Conservation (phyloP, 352 stramenopile genomes). For the Phytophthora foliorum region DNA sequence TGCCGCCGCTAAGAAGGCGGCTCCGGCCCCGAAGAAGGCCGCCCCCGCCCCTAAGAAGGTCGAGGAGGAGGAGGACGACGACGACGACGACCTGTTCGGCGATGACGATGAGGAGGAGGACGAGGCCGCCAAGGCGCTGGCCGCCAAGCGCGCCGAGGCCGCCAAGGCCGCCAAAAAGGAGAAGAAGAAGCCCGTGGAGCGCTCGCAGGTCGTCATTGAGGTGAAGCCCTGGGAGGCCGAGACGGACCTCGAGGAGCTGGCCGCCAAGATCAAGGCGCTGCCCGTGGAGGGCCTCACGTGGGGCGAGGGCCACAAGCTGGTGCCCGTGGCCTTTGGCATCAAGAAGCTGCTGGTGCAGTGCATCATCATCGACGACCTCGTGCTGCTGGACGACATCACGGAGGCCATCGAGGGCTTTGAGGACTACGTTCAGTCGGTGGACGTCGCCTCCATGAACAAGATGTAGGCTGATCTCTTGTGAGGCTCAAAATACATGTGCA, state of each 20-base stretch:
- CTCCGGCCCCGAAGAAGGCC: slow-evolving; percentile 37
- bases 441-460: slow-evolving; percentile 92
- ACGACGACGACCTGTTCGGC: slow-evolving; percentile 69
- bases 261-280: slow-evolving; percentile 78
- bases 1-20: slow-evolving; percentile 40
- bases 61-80: slow-evolving; percentile 47
- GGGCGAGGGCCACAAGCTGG: slow-evolving; percentile 86
- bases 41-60: slow-evolving; percentile 47
- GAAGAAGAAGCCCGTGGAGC: slow-evolving; percentile 72
- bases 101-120: slow-evolving; percentile 73
- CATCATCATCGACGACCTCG: slow-evolving; percentile 83
- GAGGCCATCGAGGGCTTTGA: slow-evolving; percentile 85
- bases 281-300: slow-evolving; percentile 81
- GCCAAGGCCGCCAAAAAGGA: slow-evolving; percentile 71
- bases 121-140: slow-evolving; percentile 60
- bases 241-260: slow-evolving; percentile 80
- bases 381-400: slow-evolving; percentile 86
- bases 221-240: slow-evolving; percentile 86
- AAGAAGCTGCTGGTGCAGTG: slow-evolving; percentile 89
- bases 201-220: slow-evolving; percentile 72
- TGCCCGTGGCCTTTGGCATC: slow-evolving; percentile 86
- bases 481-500: not conserved
- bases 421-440: slow-evolving; percentile 88
- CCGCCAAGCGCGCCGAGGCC: slow-evolving; percentile 60
- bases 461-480: slow-evolving; percentile 48